Conservation (phyloP, 2,329 filamentous ascomycete species). For the Claviceps sp. region DNA sequence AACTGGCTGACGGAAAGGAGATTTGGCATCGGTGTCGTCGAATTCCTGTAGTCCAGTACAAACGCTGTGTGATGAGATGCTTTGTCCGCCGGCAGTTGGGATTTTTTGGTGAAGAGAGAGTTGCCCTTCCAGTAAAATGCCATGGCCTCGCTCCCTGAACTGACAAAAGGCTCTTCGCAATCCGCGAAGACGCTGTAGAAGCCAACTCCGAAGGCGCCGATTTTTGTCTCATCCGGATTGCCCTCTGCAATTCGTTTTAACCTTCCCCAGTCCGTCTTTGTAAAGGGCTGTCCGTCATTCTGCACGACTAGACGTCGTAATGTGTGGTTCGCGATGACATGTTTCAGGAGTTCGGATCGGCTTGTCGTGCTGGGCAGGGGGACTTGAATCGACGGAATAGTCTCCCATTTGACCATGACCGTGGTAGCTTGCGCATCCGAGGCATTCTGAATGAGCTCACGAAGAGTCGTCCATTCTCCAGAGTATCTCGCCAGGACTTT, state of each 20-base stretch:
- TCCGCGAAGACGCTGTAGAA: slow-evolving; percentile 99
- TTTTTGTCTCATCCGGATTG: slow-evolving; percentile 97
- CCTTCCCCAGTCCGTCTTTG: slow-evolving; percentile 80
- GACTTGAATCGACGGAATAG: slow-evolving; percentile 65
- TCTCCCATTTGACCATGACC: slow-evolving; percentile 87
- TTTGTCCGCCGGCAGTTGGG: slow-evolving; percentile 57
- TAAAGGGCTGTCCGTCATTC: slow-evolving; percentile 84
- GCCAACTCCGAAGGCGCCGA: slow-evolving; percentile 93
- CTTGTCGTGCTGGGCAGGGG: slow-evolving; percentile 54
- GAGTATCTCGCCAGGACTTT: slow-evolving; percentile 95
- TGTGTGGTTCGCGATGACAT: slow-evolving; percentile 74
- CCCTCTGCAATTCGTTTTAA: slow-evolving; percentile 97
- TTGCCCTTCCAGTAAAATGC: slow-evolving; percentile 99
- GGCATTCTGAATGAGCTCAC: slow-evolving; percentile 97
- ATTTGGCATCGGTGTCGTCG: slow-evolving; percentile 73
- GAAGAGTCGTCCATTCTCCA: slow-evolving; percentile 79
- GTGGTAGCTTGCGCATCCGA: slow-evolving; percentile 86
- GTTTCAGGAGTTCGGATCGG: slow-evolving; percentile 62
- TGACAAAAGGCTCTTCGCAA: slow-evolving; percentile 94
- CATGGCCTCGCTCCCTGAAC: slow-evolving; percentile 85
- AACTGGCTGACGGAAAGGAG: slow-evolving; percentile 83
- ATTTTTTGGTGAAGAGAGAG: slow-evolving; percentile 79
- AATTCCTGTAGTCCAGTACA: slow-evolving; percentile 84
- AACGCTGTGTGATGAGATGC: slow-evolving; percentile 70
- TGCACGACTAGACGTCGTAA: slow-evolving; percentile 77